Base-by-base conservation (phyloP, 1,284 basidiomycete species). In the Polyporus tsugae region DNA sequence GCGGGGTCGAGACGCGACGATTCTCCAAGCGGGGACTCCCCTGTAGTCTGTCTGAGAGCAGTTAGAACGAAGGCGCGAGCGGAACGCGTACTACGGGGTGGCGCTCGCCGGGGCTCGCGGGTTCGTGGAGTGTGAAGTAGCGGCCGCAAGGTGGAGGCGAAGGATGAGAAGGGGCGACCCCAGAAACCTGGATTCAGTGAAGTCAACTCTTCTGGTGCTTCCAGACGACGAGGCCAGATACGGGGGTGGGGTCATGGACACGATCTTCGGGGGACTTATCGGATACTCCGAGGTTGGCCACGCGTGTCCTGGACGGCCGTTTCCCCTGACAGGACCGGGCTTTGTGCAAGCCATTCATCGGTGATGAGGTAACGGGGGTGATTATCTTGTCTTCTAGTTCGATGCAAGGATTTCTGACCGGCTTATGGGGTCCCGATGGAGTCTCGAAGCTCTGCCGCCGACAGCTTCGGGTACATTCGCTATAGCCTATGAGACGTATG, bases 281-380 rank as follows among this genome's bases (percentile, higher is more conserved):
- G 62, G 61, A 69, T 64, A 66, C 65, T 57, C 68, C 68, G 68
- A 64, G 33, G 55, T 58, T 52, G 53, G 13, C 17, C 55, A 17
- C 11, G 19, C 29, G 49, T 22, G 15, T 53, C n/a, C 46, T 49
- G 46, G 46, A 19, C 46, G n/a, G 46, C 10, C n/a, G 9, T 49
- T 25, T 9, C n/a, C 46, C n/a, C 46, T 22, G n/a, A 15, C 6
- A 55, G 33, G 15, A 9, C 52, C 25, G 52, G 52, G 25, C 0
- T 15, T 29, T 53, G 25, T 15, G 52, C 13, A 19, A 53, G 29
- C 29, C 4, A 33, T 53, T 53, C 52, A 33, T 53, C 52, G 52
- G 52, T 25, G 52, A 11, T 33, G 52, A 33, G 15, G 29, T 15
- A 33, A 53, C 15, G 52, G 17, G 52, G 52, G 5, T 7, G 11